Conservation (phyloP, 768 basidiomycete genomes). For the Auriculariales sp. region DNA sequence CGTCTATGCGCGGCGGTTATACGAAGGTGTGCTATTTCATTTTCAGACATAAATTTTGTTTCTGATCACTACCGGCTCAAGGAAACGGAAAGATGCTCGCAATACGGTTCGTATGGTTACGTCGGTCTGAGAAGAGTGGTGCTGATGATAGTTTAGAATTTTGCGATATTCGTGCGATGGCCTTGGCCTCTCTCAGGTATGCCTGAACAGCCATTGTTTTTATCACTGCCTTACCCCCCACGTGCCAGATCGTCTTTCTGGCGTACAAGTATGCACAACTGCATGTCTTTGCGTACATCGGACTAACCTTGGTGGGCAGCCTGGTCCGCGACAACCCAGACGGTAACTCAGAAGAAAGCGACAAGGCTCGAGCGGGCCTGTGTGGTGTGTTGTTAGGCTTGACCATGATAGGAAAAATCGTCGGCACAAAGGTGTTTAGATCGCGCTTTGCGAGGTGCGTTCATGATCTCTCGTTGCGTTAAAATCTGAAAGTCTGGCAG, state of each 20-base stretch:
- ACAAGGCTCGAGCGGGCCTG: background rate
- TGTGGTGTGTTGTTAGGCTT: background rate
- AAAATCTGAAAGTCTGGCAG: background rate
- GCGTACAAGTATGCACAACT: constrained; percentile 2
- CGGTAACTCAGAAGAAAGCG: background rate
- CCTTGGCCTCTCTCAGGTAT: constrained; percentile 12
- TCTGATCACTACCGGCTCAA: background rate
- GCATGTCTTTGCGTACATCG: no score
- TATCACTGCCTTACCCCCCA: background rate
- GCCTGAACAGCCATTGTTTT: background rate
- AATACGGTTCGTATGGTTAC: no score
- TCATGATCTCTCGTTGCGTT: background rate
- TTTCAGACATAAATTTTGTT: background rate
- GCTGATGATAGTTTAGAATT: no score
- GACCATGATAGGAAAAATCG: background rate
- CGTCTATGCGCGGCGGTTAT: constrained; percentile 11
- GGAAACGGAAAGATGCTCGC: constrained; percentile 8
- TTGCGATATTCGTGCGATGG: constrained; percentile 24
- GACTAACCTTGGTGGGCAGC: no score
- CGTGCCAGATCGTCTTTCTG: constrained; percentile 10
- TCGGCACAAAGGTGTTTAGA: background rate
- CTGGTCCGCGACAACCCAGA: background rate
- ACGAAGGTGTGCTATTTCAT: constrained; percentile 1
- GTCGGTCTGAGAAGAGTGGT: no score
- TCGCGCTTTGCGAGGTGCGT: background rate